phyloP scores from a whole-genome alignment of 495 filamentous ascomycete genomes.

The Lasiosphaeriaceae sp. region DNA sequence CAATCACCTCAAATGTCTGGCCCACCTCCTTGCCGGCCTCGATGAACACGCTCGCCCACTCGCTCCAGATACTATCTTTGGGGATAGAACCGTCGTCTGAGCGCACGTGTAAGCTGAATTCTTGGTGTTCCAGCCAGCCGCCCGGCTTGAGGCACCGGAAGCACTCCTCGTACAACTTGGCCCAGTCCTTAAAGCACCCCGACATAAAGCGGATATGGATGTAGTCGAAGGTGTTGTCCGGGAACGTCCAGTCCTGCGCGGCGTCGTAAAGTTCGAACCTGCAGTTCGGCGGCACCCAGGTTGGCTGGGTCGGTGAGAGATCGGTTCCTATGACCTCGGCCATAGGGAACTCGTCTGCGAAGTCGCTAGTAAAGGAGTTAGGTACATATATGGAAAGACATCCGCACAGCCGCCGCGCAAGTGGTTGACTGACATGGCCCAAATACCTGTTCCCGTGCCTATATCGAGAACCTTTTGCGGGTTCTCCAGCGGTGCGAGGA shows the following conservation, averaged over 20 bases:
- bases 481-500: slow-evolving; percentile 26
- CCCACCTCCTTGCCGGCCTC: slow-evolving; percentile 23
- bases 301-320: slow-evolving; percentile 37
- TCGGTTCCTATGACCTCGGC: slow-evolving; percentile 55
- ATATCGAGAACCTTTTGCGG: slow-evolving; percentile 33
- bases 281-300: slow-evolving; percentile 15
- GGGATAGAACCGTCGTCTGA: slow-evolving; percentile 38
- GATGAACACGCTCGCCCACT: slow-evolving; percentile 35
- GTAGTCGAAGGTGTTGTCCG: slow-evolving; percentile 56
- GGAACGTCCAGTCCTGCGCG: slow-evolving; percentile 49
- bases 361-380: slow-evolving; percentile 45
- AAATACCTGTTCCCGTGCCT: slow-evolving; percentile 32
- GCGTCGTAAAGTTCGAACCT: slow-evolving; percentile 56
- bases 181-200: slow-evolving; percentile 50
- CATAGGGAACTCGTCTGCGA: slow-evolving; percentile 50
- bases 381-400: too few species aligned
- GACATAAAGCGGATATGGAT: slow-evolving; percentile 57
- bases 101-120: slow-evolving; percentile 17
- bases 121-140: slow-evolving; percentile 30
- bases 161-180: slow-evolving; percentile 31
- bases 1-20: slow-evolving; percentile 29
- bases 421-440: slow-evolving; percentile 41
- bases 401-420: too few species aligned
- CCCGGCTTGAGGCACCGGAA: slow-evolving; percentile 38
- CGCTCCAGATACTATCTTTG: slow-evolving; percentile 31